These are phyloP conservation scores for Aspergillus cejpii DNA, from an alignment of 2,329 filamentous ascomycete genomes.

Conservation along the genomic window DNA sequence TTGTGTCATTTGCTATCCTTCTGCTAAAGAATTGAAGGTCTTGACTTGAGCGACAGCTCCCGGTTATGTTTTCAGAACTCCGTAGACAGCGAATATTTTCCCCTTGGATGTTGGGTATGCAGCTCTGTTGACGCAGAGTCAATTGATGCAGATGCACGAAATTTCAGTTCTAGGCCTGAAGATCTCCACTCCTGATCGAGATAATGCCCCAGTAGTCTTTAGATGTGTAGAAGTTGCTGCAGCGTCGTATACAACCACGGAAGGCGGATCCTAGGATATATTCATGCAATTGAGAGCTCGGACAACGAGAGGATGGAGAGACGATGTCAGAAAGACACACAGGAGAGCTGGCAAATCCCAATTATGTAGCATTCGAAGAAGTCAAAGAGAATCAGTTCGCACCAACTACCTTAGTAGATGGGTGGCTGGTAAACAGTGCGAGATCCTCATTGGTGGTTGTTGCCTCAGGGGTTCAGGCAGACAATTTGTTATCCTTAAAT, in stretches of 20 bases:
- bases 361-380: not conserved
- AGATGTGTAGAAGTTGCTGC: not conserved
- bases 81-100: not conserved
- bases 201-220: not conserved
- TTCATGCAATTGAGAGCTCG: not conserved
- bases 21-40: no score
- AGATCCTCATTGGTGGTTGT: not conserved
- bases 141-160: not conserved
- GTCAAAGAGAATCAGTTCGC: not conserved
- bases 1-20: slow-evolving; percentile 18
- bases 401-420: not conserved
- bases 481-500: not conserved
- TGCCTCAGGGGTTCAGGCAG: not conserved
- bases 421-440: not conserved
- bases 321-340: not conserved
- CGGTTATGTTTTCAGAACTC: no score
- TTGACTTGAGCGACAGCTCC: no score
- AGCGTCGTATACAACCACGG: not conserved
- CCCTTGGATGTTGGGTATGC: not conserved
- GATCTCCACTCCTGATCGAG: not conserved
- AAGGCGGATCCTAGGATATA: not conserved
- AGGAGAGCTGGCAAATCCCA: not conserved
- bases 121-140: not conserved
- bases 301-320: not conserved
- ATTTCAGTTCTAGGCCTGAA: not conserved